A percentile compares a stretch with the other conserved stretches of the same genome.
phyloP scores from a whole-genome alignment of 164 flowering plant genomes.

The Cinnamomum chago region DNA sequence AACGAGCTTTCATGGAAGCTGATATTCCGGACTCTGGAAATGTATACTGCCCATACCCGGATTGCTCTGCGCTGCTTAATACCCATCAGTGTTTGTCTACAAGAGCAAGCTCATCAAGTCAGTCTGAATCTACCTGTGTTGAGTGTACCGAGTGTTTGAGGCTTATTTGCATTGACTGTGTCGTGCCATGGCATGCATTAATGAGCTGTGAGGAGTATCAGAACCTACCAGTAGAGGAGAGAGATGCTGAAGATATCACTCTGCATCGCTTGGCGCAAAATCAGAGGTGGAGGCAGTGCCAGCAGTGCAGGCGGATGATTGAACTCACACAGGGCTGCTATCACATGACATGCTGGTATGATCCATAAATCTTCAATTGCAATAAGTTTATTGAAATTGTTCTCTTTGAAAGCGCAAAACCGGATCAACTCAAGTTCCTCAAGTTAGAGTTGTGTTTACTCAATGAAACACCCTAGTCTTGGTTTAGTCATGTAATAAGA shows the following conservation, averaged over 20 bases:
- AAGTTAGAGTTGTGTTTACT: no score
- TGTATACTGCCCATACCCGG: constrained; percentile 66
- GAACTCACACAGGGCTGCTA: constrained; percentile 80
- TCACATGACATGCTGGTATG: constrained; percentile 87
- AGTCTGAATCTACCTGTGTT: constrained; percentile 44
- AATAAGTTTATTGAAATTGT: neutral
- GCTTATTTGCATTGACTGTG: constrained; percentile 67
- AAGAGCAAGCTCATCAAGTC: constrained; percentile 63
- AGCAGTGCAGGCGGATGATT: constrained; percentile 79
- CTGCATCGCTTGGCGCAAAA: constrained; percentile 58
- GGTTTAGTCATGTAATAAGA: no score
- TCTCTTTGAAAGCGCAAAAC: neutral
- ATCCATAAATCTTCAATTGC: neutral
- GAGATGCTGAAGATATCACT: constrained; percentile 62
- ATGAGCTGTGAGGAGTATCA: constrained; percentile 80
- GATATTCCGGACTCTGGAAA: constrained; percentile 41
- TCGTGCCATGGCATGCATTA: constrained; percentile 84
- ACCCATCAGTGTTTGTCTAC: constrained; percentile 55
- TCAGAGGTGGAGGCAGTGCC: constrained; percentile 77
- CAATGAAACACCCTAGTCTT: no score
- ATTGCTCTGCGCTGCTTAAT: constrained; percentile 68
- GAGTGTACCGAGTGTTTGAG: constrained; percentile 80
- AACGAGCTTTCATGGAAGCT: constrained; percentile 61
- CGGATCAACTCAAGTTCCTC: no score
- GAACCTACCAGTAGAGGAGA: constrained; percentile 60